A percentile compares a stretch with the other conserved stretches of the same genome.
These are phyloP conservation scores for Aristolochia californica DNA, from an alignment of 164 flowering plant genomes.

Conservation along the genomic window DNA sequence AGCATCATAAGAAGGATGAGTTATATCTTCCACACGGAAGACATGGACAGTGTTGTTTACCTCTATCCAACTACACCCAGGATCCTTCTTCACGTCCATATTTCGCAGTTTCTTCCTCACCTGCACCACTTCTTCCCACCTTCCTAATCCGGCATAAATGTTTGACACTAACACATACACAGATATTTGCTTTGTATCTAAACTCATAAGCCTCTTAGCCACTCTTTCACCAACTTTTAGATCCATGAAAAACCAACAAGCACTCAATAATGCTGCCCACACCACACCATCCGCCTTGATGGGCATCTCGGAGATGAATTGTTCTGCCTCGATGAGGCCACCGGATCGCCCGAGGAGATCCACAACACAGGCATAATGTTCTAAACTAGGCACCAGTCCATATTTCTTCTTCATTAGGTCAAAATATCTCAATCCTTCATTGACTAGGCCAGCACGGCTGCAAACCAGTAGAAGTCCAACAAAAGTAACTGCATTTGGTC, in stretches of 20 bases:
- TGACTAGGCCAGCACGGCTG: constrained; percentile 38
- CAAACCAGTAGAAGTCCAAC: constrained; percentile 62
- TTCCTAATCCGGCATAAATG: constrained; percentile 49
- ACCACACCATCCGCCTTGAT: constrained; percentile 45
- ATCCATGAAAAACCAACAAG: constrained; percentile 63
- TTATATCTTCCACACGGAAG: constrained; percentile 44
- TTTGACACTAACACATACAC: constrained; percentile 54
- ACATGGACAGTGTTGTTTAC: constrained; percentile 33
- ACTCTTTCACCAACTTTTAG: constrained; percentile 46
- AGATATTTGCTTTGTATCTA: constrained; percentile 30
- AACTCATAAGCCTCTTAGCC: constrained; percentile 38
- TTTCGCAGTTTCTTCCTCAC: constrained; percentile 34
- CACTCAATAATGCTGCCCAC: constrained; percentile 56
- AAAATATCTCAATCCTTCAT: constrained; percentile 41
- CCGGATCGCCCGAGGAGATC: constrained; percentile 76
- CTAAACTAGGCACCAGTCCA: constrained; percentile 38
- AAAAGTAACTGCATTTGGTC: constrained; percentile 62
- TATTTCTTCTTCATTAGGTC: constrained; percentile 35
- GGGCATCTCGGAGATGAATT: constrained; percentile 43
- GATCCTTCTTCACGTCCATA: constrained; percentile 48
- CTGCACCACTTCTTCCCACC: constrained; percentile 42
- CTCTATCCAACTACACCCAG: constrained; percentile 70
- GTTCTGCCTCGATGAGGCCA: constrained; percentile 46
- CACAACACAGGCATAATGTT: constrained; percentile 69
- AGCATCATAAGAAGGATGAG: constrained; percentile 31